Base-by-base conservation (phyloP, 2,329 filamentous ascomycete genomes). In the Thermoascus crustaceus region DNA sequence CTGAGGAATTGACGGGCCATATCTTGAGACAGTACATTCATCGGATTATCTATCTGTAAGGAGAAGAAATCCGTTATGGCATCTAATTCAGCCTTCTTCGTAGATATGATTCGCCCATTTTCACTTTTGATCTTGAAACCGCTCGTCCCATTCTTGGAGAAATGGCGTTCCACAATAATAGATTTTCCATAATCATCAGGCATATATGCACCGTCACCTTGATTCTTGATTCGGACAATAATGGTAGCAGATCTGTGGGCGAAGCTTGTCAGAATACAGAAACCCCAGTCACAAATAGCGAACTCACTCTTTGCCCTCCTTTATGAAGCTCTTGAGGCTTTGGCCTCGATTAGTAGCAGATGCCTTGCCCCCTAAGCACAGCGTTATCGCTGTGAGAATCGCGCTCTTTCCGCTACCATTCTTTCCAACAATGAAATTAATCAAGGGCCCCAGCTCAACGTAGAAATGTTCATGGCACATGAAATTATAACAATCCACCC, bases 351-450 rank as follows among this genome's bases (percentile, higher is more conserved):
- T 96, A 3, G 91, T 96, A 10, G 85, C 78, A 36, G 85, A 85
- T 2, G 91, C 88, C 60, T 95, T 96, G 13, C 85, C 89, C 41
- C 91, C 91, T n/a, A 98, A 71, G 53, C 91, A 96, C 21, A 98
- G 72, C 0, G 87, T 94, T 45, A 98, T 76, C 4, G 87, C 91
- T 0, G 91, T 96, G 18, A 98, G 67, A 9, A 96, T 82, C 2
- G 91, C 91, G 58, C 91, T 98, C 67, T 98, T 98, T 22, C 91
- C 91, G 55, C 89, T 96, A 20, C 91, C 91, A 55, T 98, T 98
- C 59, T 94, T 87, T 10, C 91, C 91, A 37, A 95, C 88, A 42
- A 98, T 88, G 62, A 98, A 98, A 61, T 98, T 98, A 60, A 98
- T 93, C 23, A 95, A 68, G 0, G 91, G 91, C 0, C 91, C 91